Evolutionary conservation across 768 basidiomycete species (phyloP), one percentile per base, ranked within the genome.

Genomic region (Basidioascus undulatus): DNA sequence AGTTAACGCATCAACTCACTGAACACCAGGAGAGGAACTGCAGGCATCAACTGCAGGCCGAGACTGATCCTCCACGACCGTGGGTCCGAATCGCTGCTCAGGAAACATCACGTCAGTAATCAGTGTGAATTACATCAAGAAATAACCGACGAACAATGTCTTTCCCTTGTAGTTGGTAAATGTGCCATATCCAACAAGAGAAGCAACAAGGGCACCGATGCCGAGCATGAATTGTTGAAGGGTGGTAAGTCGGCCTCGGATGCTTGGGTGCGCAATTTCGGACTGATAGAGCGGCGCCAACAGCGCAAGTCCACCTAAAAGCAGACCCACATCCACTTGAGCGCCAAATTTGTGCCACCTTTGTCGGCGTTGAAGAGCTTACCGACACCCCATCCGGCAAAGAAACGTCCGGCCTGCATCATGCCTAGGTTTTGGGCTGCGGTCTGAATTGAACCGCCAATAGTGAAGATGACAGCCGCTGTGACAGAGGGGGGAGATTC

Each of bases 261-360:
- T 69, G 55, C 63, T 65, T 0, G 68, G 67, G 43, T 68, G 67
- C 2, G 68, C 66, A 38, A 72, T 70, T 54, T 70, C 69, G 15
- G 69, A 62, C 54, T 71, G 69, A 51, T 72, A 71, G 9, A 72
- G 50, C 21, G 66, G 63, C 5, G 65, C 64, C 15, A 66, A 54
- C 51, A 67, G 64, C 7, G 66, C 62, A 46, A 68, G 62, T 43
- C 68, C 65, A 1, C 66, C 65, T 7, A 64, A 58, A 8, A 62
- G 62, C 42, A 61, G 62, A 12, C 18, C 20, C 23, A 30, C 9
- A 27, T 33, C 3, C 2, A 23, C 3, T n/a, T n/a, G n/a, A n/a
- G n/a, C n/a, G n/a, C n/a, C n/a, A n/a, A n/a, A n/a, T n/a, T n/a
- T n/a, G n/a, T n/a, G n/a, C n/a, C n/a, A n/a, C n/a, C n/a, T n/a